Evolutionary conservation across 106 monocot genomes (phyloP).

Genomic region (Acanthochlamys bracteata): DNA sequence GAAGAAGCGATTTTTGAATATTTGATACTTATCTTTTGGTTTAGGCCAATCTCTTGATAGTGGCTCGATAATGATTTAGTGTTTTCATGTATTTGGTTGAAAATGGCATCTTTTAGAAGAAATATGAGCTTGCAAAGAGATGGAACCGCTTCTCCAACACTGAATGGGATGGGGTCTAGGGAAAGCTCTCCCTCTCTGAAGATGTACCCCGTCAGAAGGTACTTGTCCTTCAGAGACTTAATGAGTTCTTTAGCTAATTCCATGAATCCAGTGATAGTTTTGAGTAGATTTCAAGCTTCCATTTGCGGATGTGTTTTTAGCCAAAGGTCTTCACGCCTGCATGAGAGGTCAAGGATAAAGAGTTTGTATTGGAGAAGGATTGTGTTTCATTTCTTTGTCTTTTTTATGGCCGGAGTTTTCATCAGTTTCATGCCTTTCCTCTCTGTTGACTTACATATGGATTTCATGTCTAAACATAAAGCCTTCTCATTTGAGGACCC

Average conservation of each 20-base stretch:
- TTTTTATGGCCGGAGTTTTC: constrained; percentile 46
- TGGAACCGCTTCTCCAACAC: constrained; percentile 5
- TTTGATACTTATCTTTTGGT: too few relatives aligned
- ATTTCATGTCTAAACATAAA: constrained; percentile 18
- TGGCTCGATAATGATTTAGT: background rate
- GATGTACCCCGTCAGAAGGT: constrained; percentile 18
- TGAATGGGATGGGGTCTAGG: constrained; percentile 19
- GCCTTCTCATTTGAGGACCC: constrained; percentile 31
- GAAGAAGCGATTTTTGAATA: too few relatives aligned
- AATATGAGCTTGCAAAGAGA: constrained; percentile 33
- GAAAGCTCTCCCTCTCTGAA: constrained; percentile 37
- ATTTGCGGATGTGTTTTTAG: constrained; percentile 16
- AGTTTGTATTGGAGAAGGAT: constrained; percentile 22
- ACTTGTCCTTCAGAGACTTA: constrained; percentile 28
- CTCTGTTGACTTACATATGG: constrained; percentile 32
- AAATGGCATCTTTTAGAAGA: constrained; percentile 64
- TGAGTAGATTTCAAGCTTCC: constrained; percentile 12
- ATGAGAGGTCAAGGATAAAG: constrained; percentile 34
- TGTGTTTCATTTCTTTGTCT: constrained; percentile 32
- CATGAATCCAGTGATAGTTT: constrained; percentile 10
- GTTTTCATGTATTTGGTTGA: background rate
- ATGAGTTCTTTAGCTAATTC: constrained; percentile 20
- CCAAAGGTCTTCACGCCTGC: constrained; percentile 15
- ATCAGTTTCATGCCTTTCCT: constrained; percentile 44
- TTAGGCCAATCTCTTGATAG: too few relatives aligned